These are phyloP conservation scores for Geranomyces michiganensis DNA, from an alignment of 192 early-diverging fungal species.

Conservation along the genomic window DNA sequence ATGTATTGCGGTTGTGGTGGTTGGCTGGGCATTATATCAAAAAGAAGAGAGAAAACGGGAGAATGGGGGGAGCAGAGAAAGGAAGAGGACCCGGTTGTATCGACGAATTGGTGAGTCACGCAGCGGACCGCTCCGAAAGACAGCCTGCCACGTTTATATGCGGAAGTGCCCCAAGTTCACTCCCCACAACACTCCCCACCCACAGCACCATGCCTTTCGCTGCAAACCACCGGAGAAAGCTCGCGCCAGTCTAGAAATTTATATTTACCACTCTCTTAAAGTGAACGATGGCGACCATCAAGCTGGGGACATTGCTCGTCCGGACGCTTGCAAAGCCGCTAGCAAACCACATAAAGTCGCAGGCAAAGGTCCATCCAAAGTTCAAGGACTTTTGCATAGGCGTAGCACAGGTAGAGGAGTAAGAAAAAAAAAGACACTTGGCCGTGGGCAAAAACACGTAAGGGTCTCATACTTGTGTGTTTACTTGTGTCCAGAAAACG, in stretches of 20 bases:
- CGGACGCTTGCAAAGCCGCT: slow-evolving; percentile 50
- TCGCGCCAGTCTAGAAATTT: no score
- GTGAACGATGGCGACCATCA: slow-evolving; percentile 44
- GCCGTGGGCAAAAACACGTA: no score
- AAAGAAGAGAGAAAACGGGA: no score
- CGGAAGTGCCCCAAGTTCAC: no score
- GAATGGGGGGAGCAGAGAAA: no score
- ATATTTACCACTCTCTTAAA: not conserved
- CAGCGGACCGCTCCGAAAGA: no score
- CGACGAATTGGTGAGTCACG: no score
- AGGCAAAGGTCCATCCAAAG: slow-evolving; percentile 23
- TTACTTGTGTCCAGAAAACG: slow-evolving; percentile 15
- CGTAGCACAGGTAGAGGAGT: slow-evolving; percentile 30
- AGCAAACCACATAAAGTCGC: slow-evolving; percentile 45
- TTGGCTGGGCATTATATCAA: not conserved
- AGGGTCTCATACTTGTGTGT: not conserved
- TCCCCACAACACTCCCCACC: no score
- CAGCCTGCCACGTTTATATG: no score
- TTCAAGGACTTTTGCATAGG: slow-evolving; percentile 45
- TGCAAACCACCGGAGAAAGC: no score
- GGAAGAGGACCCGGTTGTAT: no score
- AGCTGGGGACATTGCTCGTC: slow-evolving; percentile 47
- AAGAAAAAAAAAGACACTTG: not conserved
- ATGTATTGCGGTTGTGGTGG: slow-evolving; percentile 36
- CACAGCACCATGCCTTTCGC: no score